These are phyloP conservation scores for Fusarium pininemorale DNA, from an alignment of 2,329 filamentous ascomycete species.

Conservation along the genomic window DNA sequence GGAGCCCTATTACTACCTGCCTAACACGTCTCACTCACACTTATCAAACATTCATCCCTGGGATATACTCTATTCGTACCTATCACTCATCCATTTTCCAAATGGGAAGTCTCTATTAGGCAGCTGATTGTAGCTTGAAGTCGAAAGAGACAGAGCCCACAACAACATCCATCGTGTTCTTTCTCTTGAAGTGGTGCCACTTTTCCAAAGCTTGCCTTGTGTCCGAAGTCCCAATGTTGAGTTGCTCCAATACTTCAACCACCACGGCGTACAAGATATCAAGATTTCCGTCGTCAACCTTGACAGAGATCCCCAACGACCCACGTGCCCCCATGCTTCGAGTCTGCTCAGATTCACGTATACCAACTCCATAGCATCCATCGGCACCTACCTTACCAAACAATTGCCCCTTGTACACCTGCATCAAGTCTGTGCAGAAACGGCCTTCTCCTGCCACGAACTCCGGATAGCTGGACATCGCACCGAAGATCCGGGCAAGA, in stretches of 20 bases:
- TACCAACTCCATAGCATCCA: not conserved
- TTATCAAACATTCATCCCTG: not conserved
- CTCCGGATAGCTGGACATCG: not conserved
- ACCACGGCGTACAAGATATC: not conserved
- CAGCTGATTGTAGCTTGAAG: not conserved
- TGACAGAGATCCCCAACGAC: not conserved
- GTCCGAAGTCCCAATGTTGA: not conserved
- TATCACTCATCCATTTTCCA: fast-evolving
- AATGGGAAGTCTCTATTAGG: not conserved
- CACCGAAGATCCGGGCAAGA: not conserved
- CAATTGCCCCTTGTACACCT: not conserved
- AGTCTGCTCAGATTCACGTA: not conserved
- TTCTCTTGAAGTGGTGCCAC: not conserved
- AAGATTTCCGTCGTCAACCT: not conserved
- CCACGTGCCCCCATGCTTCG: not conserved
- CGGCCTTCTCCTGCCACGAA: not conserved
- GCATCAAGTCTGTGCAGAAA: not conserved
- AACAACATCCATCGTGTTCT: not conserved
- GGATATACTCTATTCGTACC: no score
- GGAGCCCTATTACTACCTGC: no score
- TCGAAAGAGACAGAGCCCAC: not conserved
- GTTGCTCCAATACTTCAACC: not conserved
- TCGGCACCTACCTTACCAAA: not conserved
- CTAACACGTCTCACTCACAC: no score
- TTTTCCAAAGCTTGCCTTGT: not conserved